These are phyloP conservation scores for Musa schizocarpa DNA, from an alignment of 176 grass and related monocot genomes.

Conservation along the genomic window DNA sequence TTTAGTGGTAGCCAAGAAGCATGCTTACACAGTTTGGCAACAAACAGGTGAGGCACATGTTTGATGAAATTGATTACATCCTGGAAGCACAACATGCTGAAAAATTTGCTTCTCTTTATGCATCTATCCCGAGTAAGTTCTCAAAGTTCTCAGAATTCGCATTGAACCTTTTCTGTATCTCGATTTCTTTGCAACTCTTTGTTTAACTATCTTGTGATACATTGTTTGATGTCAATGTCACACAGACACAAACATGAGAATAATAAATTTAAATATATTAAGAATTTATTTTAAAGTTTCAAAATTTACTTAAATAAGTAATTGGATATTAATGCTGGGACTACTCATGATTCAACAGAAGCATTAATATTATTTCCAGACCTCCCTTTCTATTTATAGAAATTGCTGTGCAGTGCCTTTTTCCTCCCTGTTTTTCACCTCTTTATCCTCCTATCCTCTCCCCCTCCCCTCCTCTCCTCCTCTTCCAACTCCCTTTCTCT, in stretches of 20 bases:
- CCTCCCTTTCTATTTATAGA: too few species aligned
- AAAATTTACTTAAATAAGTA: too few species aligned
- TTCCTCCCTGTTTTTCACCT: too few species aligned
- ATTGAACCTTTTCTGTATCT: not conserved
- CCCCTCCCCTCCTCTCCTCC: too few species aligned
- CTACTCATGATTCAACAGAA: too few species aligned
- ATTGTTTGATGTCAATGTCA: not conserved
- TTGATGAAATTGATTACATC: conserved; percentile 95
- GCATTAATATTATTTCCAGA: too few species aligned
- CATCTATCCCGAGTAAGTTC: conserved; percentile 38
- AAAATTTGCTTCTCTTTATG: conserved; percentile 80
- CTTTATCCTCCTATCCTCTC: too few species aligned
- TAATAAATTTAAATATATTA: too few species aligned
- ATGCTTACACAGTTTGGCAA: conserved; percentile 10
- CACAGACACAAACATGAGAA: not conserved
- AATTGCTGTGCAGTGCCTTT: too few species aligned
- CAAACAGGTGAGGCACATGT: conserved; percentile 94
- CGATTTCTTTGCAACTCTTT: not conserved
- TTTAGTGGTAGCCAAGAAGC: not conserved
- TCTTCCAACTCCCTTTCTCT: too few species aligned
- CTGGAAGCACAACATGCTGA: conserved; percentile 80
- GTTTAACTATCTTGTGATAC: not conserved
- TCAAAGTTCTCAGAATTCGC: not conserved
- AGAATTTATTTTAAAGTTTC: too few species aligned
- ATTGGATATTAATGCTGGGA: too few species aligned